Conservation (phyloP, 495 filamentous ascomycete genomes). For the Lindgomyces ingoldianus region DNA sequence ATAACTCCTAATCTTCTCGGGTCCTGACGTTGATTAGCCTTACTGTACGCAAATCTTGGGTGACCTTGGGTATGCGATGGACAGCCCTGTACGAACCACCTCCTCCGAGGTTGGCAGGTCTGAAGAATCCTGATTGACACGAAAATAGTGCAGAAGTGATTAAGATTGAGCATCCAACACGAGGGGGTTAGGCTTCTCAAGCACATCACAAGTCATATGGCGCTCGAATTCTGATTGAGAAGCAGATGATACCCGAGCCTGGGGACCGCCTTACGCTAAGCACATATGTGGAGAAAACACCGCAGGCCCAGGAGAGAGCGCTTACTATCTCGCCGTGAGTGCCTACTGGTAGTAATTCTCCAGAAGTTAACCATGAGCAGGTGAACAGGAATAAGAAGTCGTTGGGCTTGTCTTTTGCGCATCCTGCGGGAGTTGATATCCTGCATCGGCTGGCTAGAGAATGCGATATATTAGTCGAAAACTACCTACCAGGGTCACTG, state of each 20-base stretch:
- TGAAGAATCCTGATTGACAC: slow-evolving; percentile 6
- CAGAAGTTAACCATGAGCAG: slow-evolving; percentile 46
- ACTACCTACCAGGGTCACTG: slow-evolving; percentile 89
- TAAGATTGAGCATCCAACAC: slow-evolving; percentile 89
- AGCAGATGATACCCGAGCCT: slow-evolving; percentile 85
- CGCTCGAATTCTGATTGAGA: not conserved
- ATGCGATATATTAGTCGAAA: slow-evolving; percentile 93
- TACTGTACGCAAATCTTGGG: slow-evolving; percentile 97
- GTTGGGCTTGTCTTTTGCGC: slow-evolving; percentile 84
- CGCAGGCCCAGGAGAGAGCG: slow-evolving; percentile 84
- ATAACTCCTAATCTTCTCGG: not conserved
- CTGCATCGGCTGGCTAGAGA: slow-evolving; percentile 79
- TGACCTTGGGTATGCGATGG: slow-evolving; percentile 77
- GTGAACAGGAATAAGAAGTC: slow-evolving; percentile 98
- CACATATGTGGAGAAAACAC: slow-evolving; percentile 60
- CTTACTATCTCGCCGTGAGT: slow-evolving; percentile 84
- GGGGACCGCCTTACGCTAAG: slow-evolving; percentile 92
- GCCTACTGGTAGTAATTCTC: not conserved
- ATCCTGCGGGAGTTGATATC: slow-evolving; percentile 77
- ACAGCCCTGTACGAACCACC: slow-evolving; percentile 42
- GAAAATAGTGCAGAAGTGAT: slow-evolving; percentile 81
- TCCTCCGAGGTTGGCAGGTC: slow-evolving; percentile 34
- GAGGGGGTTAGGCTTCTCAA: slow-evolving; percentile 51
- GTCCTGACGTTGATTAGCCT: slow-evolving; percentile 57
- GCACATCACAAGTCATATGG: not conserved